Conservation (phyloP, 2,329 filamentous ascomycete species). For the Phialemoniopsis sp. region DNA sequence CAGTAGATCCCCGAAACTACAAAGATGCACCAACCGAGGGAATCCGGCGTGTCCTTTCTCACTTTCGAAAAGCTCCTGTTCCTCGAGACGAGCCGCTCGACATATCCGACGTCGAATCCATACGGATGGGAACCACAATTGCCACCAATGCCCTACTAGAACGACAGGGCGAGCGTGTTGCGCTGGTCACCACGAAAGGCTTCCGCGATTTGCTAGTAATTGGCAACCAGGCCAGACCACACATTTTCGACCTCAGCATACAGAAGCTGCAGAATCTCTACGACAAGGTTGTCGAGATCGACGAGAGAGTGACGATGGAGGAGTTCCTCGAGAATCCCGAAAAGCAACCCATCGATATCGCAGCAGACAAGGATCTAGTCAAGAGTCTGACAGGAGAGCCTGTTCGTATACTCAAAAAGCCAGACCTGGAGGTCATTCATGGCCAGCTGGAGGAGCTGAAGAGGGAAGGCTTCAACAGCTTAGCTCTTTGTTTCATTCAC, state of each 20-base stretch:
- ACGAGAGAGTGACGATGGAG: constrained; percentile 8
- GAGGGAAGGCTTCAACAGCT: constrained; percentile 55
- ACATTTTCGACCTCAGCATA: constrained; percentile 14
- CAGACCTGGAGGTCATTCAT: constrained; percentile 44
- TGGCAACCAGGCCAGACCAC: constrained; percentile 7
- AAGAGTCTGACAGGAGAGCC: constrained; percentile 63
- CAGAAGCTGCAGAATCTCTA: constrained; percentile 6
- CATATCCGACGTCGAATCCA: constrained; percentile 20
- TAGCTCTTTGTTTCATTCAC: constrained; percentile 69
- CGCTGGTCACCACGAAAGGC: constrained; percentile 60
- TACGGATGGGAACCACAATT: constrained; percentile 10
- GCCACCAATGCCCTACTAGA: constrained; percentile 48
- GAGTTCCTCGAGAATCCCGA: constrained; percentile 34
- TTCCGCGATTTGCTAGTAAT: constrained; percentile 6
- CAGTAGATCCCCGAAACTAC: constrained; percentile 64
- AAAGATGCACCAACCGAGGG: constrained; percentile 65
- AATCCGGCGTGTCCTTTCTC: constrained; percentile 45
- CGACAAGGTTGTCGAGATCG: constrained; percentile 5
- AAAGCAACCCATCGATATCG: constrained; percentile 36
- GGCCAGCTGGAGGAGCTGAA: constrained; percentile 55
- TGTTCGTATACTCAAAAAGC: constrained; percentile 56
- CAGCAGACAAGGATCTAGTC: background rate
- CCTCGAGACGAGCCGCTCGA: constrained; percentile 58
- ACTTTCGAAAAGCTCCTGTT: constrained; percentile 49
- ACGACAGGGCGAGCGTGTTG: constrained; percentile 61